Base-by-base conservation (phyloP, 495 filamentous ascomycete genomes). In the Melanomma pulvis-pyrius region DNA sequence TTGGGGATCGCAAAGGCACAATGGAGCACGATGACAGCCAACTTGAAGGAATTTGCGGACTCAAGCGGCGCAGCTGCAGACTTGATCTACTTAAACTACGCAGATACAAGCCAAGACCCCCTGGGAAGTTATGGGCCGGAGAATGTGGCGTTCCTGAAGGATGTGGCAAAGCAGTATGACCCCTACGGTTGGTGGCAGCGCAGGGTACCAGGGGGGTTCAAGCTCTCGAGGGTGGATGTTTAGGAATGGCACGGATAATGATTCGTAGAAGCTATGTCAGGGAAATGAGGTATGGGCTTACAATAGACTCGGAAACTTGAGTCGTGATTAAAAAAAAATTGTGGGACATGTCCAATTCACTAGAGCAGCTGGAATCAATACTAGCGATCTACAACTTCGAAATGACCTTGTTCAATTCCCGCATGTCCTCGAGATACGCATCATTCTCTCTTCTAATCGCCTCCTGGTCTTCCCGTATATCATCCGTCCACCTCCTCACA, bases 401-500 rank as follows among this genome's bases (percentile, higher is more conserved):
- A 36, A 6, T 36, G 32, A 13, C 32, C 13, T 36, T 36, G 32
- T 13, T 36, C 13, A 36, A 13, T 13, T 36, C 6, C 32, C 13
- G 13, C 32, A 36, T n/a, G 17, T 44, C 17, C n/a, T 44, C 39
- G 17, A n/a, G 17, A n/a, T 44, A 44, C 17, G 8, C 39, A 44
- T n/a, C 39, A 17, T 15, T 44, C 39, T 44, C 17, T 44, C 17
- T 12, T 17, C 39, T 44, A n/a, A 44, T 44, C n/a, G 3, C 39
- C 2, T 44, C 9, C 39, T 44, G 48, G 19, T 24, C 15, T 29
- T 24, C 83, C 21, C 74, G 63, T 2, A 82, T 60, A 73, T 85
- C 84, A 66, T 85, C 83, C 0, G 82, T 84, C 79, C 79, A 84
- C 22, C 84, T 69, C 59, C 78, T 74, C 5, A 85, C 66, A 71